These are phyloP conservation scores for Neurospora discreta DNA, from an alignment of 495 filamentous ascomycete genomes.

Conservation along the genomic window DNA sequence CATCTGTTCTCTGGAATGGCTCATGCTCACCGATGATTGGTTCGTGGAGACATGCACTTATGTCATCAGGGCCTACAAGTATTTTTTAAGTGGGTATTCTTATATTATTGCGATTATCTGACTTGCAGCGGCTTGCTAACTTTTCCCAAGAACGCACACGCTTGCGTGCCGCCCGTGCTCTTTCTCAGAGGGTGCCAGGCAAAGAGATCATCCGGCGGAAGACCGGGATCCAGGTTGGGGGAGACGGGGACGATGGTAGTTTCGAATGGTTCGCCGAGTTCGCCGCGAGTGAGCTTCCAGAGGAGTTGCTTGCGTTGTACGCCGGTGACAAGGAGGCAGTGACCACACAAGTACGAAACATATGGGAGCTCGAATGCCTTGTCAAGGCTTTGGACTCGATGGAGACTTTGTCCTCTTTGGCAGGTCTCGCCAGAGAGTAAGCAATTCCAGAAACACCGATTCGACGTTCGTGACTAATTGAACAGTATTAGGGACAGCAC, in stretches of 20 bases:
- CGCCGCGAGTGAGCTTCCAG: slow-evolving; percentile 18
- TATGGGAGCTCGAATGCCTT: slow-evolving; percentile 63
- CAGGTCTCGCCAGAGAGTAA: slow-evolving; percentile 33
- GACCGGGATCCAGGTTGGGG: slow-evolving; percentile 13
- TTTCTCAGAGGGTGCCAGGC: slow-evolving; percentile 40
- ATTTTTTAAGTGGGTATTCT: slow-evolving; percentile 52
- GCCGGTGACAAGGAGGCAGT: slow-evolving; percentile 27
- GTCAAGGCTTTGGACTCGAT: slow-evolving; percentile 54
- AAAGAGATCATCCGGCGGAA: slow-evolving; percentile 31
- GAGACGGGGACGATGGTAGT: slow-evolving; percentile 16
- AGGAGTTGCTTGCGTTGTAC: slow-evolving; percentile 25
- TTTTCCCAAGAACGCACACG: slow-evolving; percentile 33
- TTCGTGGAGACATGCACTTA: slow-evolving; percentile 60
- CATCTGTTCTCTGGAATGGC: slow-evolving; percentile 79
- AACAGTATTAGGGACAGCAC: slow-evolving; percentile 11
- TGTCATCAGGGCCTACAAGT: slow-evolving; percentile 59
- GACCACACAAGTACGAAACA: slow-evolving; percentile 46
- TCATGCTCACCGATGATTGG: slow-evolving; percentile 56
- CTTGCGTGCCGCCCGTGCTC: slow-evolving; percentile 53
- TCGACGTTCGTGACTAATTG: not conserved
- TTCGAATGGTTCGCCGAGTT: slow-evolving; percentile 33
- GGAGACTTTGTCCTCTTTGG: slow-evolving; percentile 41
- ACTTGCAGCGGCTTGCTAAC: slow-evolving; percentile 17
- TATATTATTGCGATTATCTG: not conserved
- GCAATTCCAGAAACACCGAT: slow-evolving; percentile 1